phyloP scores from a whole-genome alignment of 2,329 filamentous ascomycete genomes.

The Pezicula neosporulosa region DNA sequence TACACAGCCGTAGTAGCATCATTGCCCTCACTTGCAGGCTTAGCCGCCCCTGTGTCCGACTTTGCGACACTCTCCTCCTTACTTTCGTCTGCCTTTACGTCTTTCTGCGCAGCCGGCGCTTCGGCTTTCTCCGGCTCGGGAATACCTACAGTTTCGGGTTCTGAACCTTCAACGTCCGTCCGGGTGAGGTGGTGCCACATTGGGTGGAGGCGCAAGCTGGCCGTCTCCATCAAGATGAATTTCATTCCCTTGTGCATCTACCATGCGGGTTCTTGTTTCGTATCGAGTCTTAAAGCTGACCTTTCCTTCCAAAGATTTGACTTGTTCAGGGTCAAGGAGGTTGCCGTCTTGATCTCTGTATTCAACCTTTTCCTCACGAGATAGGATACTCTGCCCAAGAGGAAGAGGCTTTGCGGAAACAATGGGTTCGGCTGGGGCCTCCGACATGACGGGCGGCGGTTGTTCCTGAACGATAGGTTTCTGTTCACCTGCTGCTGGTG shows the following conservation, averaged over 20 bases:
- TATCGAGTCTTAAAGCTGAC: constrained; percentile 95
- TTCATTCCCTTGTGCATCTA: constrained; percentile 79
- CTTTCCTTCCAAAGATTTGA: constrained; percentile 82
- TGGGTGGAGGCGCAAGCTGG: constrained; percentile 23
- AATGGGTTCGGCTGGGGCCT: constrained; percentile 19
- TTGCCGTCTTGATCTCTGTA: constrained; percentile 96
- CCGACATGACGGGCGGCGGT: constrained; percentile 21
- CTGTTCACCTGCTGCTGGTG: constrained; percentile 17
- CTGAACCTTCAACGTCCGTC: constrained; percentile 49
- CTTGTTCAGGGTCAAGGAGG: constrained; percentile 77
- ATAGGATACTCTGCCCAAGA: constrained; percentile 25
- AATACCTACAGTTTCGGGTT: constrained; percentile 51
- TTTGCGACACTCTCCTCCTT: constrained; percentile 56
- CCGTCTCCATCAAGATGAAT: constrained; percentile 35
- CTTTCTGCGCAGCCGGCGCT: constrained; percentile 34
- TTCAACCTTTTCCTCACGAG: constrained; percentile 77
- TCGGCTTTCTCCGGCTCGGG: constrained; percentile 33
- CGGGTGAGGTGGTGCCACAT: constrained; percentile 29
- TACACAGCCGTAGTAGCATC: constrained; percentile 42
- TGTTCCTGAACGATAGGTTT: constrained; percentile 22
- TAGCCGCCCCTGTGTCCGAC: constrained; percentile 38
- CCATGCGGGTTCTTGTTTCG: constrained; percentile 85
- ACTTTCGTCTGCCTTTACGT: constrained; percentile 48
- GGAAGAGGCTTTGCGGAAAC: constrained; percentile 16
- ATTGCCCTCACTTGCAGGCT: constrained; percentile 61